Base-by-base conservation (phyloP, 1,284 basidiomycete species). In the Irpex lacteus region DNA sequence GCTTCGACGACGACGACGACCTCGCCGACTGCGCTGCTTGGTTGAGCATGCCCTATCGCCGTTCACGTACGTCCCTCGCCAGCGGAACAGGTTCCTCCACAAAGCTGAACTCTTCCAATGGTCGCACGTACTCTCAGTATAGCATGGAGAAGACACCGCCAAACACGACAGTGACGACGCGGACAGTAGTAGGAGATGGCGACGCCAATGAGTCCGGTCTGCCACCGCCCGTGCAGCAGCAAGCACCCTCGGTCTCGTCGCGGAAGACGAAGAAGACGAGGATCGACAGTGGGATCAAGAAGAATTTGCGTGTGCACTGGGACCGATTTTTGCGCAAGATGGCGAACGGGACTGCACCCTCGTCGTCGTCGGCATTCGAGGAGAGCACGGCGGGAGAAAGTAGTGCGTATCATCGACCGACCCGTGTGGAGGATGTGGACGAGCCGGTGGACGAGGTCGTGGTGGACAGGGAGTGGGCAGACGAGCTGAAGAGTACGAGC, bases 401-500 rank as follows among this genome's bases (percentile, higher is more conserved):
- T 40, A 64, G 53, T 18, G 59, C 44, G n/a, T 59, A 64, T 54
- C 59, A 61, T 50, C 26, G 77, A 76, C 4, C 76, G 72, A 21
- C 74, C 70, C 36, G 76, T 69, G 66, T 75, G 66, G 59, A 37
- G 26, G 59, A 57, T 6, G 59, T 59, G 11, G 75, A 76, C 38
- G 75, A 75, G 18, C 71, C 70, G 49, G 85, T 91, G 2, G 82
- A 92, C 72, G 82, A 88, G 75, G 83, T 90, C 15, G 84, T 91
- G n/a, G 88, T 91, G 13, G 89, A 91, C 73, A 82, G 88, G 59
- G 75, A 80, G 44, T 91, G 88, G 89, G 77, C 81, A 3, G 84
- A 86, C 64, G 83, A 86, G 64, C 76, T 82, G 64, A 82, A 81
- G 73, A 11, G 9, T 15, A 56, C 54, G 32, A 76, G 81, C 37